Evolutionary conservation across 805 yeast genomes (phyloP), one percentile per base, ranked within the genome.

Genomic region (Candida verbasci): DNA sequence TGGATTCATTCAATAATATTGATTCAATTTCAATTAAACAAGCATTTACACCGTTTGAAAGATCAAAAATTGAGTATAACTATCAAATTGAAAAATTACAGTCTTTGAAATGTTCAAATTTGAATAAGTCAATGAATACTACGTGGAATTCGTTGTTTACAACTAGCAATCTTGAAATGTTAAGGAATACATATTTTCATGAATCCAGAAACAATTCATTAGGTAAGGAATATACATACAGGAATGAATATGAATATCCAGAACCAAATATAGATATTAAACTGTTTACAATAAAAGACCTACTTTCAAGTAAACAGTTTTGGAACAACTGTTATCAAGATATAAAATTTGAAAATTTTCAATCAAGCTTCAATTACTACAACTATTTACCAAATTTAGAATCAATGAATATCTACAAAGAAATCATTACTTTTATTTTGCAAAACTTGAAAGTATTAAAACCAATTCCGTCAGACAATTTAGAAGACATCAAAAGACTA

Each of bases 321-420:
- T 35, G 38, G 38, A 25, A 35, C 16, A 35, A 29, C 22, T 27
- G 33, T 25, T 35, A 28, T 25, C 38, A 35, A 25, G 38, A 35
- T 23, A 29, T 35, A 17, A 35, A 29, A 24, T 18, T 8, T 12
- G 25, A 35, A n/a, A 15, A 17, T 21, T n/a, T 12, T 11, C 23
- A 16, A 7, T 17, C 14, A 5, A 15, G 12, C 6, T 6, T 25
- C 17, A 24, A 35, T 20, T 29, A 21, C 12, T 35, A 21, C n/a
- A 22, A 24, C 8, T 11, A 14, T 3, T 22, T 35, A 29, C 38
- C 38, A 5, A 24, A 9, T 16, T 11, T 35, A 10, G 21, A 35
- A 17, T 4, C 26, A 4, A 26, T 29, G 21, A 11, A 25, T 4
- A 10, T 21, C n/a, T 29, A 35, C 15, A 20, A 29, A 29, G 24